Percentiles rank a stretch among this genome's conserved stretches.
phyloP scores from a whole-genome alignment of 2,329 filamentous ascomycete genomes.

The Ceratocystis colombiana region DNA sequence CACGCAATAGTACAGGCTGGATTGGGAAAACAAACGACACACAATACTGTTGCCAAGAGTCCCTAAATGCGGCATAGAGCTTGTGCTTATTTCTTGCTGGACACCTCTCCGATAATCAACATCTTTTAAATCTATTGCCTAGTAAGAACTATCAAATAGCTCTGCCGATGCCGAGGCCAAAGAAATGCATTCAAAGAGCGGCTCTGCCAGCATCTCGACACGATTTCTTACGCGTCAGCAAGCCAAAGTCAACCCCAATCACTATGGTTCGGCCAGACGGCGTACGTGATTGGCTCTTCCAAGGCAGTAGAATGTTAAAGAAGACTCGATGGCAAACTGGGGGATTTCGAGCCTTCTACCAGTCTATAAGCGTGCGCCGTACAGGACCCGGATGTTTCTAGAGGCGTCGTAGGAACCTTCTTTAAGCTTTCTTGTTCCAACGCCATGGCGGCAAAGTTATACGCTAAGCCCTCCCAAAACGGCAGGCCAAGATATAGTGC shows the following conservation, averaged over 20 bases:
- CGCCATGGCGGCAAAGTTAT: neutral
- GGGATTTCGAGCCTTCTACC: neutral
- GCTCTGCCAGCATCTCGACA: neutral
- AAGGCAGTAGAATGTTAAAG: neutral
- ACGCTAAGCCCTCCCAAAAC: neutral
- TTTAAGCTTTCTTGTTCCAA: neutral
- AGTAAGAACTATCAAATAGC: neutral
- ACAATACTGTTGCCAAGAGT: neutral
- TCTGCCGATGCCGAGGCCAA: neutral
- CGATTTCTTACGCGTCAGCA: neutral
- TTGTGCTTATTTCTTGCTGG: neutral
- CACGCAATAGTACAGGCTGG: neutral
- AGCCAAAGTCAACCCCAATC: neutral
- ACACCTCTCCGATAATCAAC: neutral
- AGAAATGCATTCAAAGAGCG: neutral
- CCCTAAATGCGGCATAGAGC: neutral
- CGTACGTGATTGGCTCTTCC: neutral
- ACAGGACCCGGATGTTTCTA: conserved; percentile 3
- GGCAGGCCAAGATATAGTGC: neutral
- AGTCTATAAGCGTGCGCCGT: neutral
- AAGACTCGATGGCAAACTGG: neutral
- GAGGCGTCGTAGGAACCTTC: neutral
- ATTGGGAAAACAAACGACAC: neutral
- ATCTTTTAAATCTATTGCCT: neutral
- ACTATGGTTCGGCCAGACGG: neutral